Evolutionary conservation across 495 filamentous ascomycete species (phyloP).

Genomic region (Sabuloglossum arenarium): DNA sequence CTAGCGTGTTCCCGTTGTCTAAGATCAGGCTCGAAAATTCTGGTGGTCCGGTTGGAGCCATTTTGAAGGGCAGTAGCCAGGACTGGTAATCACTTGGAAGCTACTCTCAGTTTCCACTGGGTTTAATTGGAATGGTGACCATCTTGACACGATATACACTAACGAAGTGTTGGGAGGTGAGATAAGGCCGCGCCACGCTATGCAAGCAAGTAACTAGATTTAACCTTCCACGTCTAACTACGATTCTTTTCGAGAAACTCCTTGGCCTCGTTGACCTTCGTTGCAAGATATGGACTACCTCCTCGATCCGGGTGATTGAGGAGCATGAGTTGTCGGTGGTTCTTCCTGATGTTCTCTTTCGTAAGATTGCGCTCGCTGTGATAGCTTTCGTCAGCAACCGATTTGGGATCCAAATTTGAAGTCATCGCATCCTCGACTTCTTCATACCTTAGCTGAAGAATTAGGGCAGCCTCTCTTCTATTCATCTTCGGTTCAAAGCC

Average conservation of each 20-base stretch:
- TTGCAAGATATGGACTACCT: conserved; percentile 49
- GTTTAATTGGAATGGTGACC: background rate
- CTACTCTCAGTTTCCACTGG: background rate
- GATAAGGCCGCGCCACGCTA: background rate
- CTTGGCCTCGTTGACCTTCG: conserved; percentile 7
- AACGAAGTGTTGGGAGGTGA: background rate
- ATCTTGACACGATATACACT: background rate
- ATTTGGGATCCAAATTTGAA: background rate
- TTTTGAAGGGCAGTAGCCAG: too few species aligned
- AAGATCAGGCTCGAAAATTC: background rate
- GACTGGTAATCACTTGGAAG: too few species aligned
- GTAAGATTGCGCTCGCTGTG: conserved; percentile 61
- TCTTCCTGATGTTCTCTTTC: conserved; percentile 87
- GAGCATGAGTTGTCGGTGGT: conserved; percentile 90
- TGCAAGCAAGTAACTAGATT: background rate
- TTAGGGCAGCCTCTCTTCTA: conserved; percentile 71
- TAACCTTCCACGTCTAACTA: background rate
- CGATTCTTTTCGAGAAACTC: conserved; percentile 6
- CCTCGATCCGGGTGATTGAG: conserved; percentile 95
- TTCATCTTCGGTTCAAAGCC: conserved; percentile 93
- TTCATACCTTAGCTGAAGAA: conserved; percentile 69
- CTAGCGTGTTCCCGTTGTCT: background rate
- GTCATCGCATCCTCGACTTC: background rate
- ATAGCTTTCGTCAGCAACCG: background rate
- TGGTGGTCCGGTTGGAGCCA: too few species aligned